Evolutionary conservation across 768 basidiomycete species (phyloP), one percentile per base, ranked within the genome.

Genomic region (Auriscalpium vulgare): DNA sequence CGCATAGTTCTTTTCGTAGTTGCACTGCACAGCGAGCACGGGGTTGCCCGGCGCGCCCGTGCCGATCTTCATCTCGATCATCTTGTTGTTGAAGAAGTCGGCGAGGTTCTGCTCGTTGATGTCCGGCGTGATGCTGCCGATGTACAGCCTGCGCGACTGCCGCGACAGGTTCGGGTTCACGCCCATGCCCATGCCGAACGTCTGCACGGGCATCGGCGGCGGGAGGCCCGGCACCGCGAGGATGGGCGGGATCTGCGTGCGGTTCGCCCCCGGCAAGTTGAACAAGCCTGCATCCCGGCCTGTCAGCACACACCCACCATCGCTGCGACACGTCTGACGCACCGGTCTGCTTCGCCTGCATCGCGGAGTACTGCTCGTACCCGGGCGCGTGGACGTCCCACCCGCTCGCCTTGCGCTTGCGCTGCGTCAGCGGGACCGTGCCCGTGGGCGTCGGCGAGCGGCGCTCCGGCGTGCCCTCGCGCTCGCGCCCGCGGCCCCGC

Each of bases 291-390:
- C 19, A 37, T 37, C 34, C 45, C 17, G 17, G 11, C 47, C 40
- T 36, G 17, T 51, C 49, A 52, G 58, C 10, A 37, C 29, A 17
- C 23, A 8, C 8, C 46, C 21, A 38, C n/a, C 21, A 29, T 35
- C 50, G n/a, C 16, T 16, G 50, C 37, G 50, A 35, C 34, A 38
- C 13, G 47, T 37, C 8, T 19, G 37, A 62, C 70, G 55, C 62
- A 92, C 95, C 97, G 45, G 95, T 97, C 74, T 93, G 88, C 71
- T 99, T 99, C n/a, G 97, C 97, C 68, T 97, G 94, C 77, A 93
- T 80, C 14, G 95, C 93, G 5, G 87, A 87, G 64, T 97, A 91
- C 63, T 90, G 89, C 66, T 98, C 95, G 61, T 97, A 98, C 4
- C 94, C 94, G 3, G 91, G 88, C 16, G 95, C 91, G 70, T 93